Conservation (phyloP, 176 grass and related monocot species). For the Musa schizocarpa region DNA sequence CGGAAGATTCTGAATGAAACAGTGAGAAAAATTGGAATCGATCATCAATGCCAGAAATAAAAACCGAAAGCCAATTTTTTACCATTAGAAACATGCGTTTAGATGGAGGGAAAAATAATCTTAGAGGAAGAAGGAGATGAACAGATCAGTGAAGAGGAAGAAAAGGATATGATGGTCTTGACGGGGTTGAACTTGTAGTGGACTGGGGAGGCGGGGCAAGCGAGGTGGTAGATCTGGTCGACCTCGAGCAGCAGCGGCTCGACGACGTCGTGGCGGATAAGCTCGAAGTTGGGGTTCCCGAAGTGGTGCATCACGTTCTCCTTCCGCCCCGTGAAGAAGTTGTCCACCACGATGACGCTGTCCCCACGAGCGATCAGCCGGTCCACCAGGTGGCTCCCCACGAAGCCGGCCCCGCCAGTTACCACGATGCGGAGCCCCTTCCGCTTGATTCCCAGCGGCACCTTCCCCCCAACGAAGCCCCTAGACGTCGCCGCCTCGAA, state of each 20-base stretch:
- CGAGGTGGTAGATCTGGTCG: slow-evolving; percentile 95
- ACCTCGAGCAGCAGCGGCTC: slow-evolving; percentile 41
- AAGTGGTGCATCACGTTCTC: slow-evolving; percentile 77
- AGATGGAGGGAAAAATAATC: not conserved
- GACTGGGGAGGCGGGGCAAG: slow-evolving; percentile 84
- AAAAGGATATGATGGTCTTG: slow-evolving; percentile 75
- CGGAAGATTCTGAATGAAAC: not conserved
- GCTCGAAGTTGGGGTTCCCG: slow-evolving; percentile 55
- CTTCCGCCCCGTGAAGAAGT: slow-evolving; percentile 80
- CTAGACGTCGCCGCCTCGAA: slow-evolving; percentile 4
- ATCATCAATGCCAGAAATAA: not conserved
- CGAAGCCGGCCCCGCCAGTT: slow-evolving; percentile 73
- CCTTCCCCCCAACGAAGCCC: slow-evolving; percentile 27
- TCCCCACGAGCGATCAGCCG: slow-evolving; percentile 53
- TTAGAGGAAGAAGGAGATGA: not conserved
- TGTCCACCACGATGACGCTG: slow-evolving; percentile 89
- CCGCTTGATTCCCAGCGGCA: slow-evolving; percentile 57
- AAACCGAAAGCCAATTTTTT: not conserved
- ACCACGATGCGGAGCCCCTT: slow-evolving; percentile 60
- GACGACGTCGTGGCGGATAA: too few species aligned
- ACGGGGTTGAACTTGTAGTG: slow-evolving; percentile 97
- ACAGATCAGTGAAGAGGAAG: not conserved
- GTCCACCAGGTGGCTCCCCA: slow-evolving; percentile 88
- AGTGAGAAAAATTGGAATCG: not conserved
- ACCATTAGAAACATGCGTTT: not conserved